Evolutionary conservation across 2,329 filamentous ascomycete genomes (phyloP), one percentile per base, ranked within the genome.

Genomic region (Colletotrichum sp.): DNA sequence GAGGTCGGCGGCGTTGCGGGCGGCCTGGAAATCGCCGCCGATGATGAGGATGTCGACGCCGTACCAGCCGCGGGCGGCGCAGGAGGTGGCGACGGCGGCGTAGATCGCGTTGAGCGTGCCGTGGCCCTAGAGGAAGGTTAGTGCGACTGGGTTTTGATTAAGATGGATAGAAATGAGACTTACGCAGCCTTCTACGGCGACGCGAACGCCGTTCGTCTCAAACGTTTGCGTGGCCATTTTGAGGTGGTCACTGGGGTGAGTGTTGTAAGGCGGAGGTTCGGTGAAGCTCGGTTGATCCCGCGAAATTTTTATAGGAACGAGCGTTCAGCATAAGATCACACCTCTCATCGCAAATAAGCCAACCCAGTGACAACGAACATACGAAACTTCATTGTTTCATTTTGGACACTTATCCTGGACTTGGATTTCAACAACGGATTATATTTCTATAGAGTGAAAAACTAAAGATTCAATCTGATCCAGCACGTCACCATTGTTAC

Each of bases 41-140:
- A 99, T 98, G 81, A 99, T 97, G 78, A 99, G 86, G 13, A 98
- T 86, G 83, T 99, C 97, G 34, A 98, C 92, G 38, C 90, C 91
- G 78, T 94, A 89, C 96, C 96, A 98, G 28, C 90, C 90, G 79
- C 94, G 94, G 61, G 90, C 87, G 78, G 91, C 87, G 83, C 93
- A 95, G 12, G 95, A 90, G 77, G 91, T 89, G 55, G 90, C 87
- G 30, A 98, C 91, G 1, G 95, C 93, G 1, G 94, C 91, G 84
- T 98, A 99, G 79, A 99, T 98, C 73, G 95, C 94, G 82, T 98
- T 91, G 68, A 99, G 91, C 1, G 93, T 95, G 77, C 97, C 97
- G 85, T 99, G 97, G 74, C 96, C 96, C 95, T 97, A 74, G 26
- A 21, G 7, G 12, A 24, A 34, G 21, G 58, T 75, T 21, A 75